Conservation (phyloP, 2,329 filamentous ascomycete species). For the Stachybotrys echinatus region DNA sequence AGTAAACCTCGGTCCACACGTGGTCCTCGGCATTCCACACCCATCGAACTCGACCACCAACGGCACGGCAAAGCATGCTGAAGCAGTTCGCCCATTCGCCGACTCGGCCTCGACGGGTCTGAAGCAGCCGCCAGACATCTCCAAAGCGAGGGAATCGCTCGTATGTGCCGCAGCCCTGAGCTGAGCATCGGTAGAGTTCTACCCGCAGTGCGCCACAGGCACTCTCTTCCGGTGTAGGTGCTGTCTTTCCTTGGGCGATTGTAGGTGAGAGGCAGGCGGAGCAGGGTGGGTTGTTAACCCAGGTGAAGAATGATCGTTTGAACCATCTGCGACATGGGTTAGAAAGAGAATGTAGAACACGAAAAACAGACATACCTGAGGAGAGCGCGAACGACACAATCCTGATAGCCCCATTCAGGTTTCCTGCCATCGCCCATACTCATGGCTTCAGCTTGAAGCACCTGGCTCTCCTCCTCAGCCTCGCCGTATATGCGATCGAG, state of each 20-base stretch:
- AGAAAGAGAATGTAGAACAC: slow-evolving; percentile 4
- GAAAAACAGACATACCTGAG: slow-evolving; percentile 56
- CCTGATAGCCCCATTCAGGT: slow-evolving; percentile 94
- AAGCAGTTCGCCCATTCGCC: slow-evolving; percentile 99
- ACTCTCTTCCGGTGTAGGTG: slow-evolving; percentile 81
- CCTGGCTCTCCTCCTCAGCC: slow-evolving; percentile 88
- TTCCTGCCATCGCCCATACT: slow-evolving; percentile 76
- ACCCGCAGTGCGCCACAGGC: slow-evolving; percentile 83
- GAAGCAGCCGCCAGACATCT: slow-evolving; percentile 87
- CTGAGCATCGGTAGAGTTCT: slow-evolving; percentile 85
- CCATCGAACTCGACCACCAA: slow-evolving; percentile 89
- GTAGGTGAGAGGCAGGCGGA: slow-evolving; percentile 77
- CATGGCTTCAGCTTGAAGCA: slow-evolving; percentile 80
- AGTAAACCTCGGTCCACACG: slow-evolving; percentile 97
- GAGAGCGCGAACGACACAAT: slow-evolving; percentile 87
- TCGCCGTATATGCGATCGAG: slow-evolving; percentile 88
- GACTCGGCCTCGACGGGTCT: slow-evolving; percentile 78
- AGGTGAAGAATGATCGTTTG: slow-evolving; percentile 89
- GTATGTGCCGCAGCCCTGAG: slow-evolving; percentile 65
- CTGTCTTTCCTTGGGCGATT: slow-evolving; percentile 74
- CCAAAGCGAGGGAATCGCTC: slow-evolving; percentile 93
- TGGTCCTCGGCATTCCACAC: slow-evolving; percentile 98
- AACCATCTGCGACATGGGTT: slow-evolving; percentile 61
- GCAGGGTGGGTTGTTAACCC: slow-evolving; percentile 93
- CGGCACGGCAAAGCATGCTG: slow-evolving; percentile 92